Evolutionary conservation across 805 yeast genomes (phyloP), one percentile per base, ranked within the genome.

Genomic region (Vanderwaltozyma verrucispora): DNA sequence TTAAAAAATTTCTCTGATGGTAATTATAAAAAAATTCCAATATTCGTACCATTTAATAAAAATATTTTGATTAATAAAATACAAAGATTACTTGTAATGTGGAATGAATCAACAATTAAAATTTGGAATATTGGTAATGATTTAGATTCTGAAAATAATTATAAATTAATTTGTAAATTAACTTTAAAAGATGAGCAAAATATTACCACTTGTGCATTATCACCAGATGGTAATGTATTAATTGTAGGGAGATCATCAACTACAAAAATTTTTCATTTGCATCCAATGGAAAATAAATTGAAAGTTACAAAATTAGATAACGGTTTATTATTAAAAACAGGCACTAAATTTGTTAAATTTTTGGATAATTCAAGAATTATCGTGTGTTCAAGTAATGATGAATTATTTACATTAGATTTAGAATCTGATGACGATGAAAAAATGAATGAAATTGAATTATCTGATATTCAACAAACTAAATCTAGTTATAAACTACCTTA

Each of bases 91-190:
- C 59, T 89, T 20, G 69, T 75, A 7, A 69, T 80, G 71, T 89
- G 94, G 92, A 80, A 77, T 49, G 94, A 82, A 47, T 87, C 82
- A 54, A 67, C 72, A 3, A 72, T 89, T 30, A 86, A 86, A 53
- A 67, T 92, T 10, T 92, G 97, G 97, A 65, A 62, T 43, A 51
- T 85, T 15, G 63, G 61, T 17, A 56, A 60, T 15, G 64, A 54
- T 24, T 30, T 41, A 3, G 41, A 45, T 10, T 39, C 49, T n/a
- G 51, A 43, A 8, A 53, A 50, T 10, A 51, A 50, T 39, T 61
- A 53, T 51, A 73, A 71, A 40, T 58, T 87, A 41, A 76, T 82
- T 2, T 68, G 82, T 37, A 83, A 83, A 59, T 53, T 84, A 49
- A 64, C 72, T 2, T 62, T 80, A 41, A 68, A 75, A 33, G 92